phyloP scores from a whole-genome alignment of 2,329 filamentous ascomycete genomes.

The Sclerotinia spermophila region DNA sequence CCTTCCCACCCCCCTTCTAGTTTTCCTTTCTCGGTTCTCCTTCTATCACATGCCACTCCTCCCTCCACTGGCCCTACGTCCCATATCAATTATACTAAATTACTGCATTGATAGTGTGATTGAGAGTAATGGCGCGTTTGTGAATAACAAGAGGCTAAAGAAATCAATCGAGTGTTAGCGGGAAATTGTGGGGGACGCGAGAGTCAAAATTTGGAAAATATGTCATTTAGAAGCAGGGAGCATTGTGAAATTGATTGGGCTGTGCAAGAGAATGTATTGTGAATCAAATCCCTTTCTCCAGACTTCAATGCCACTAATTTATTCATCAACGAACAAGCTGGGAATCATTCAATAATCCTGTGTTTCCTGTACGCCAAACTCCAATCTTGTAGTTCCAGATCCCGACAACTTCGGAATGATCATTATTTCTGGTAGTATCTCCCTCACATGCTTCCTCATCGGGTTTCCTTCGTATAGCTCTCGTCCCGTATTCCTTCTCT shows the following conservation, averaged over 20 bases:
- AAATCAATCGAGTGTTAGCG: background rate
- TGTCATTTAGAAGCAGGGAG: background rate
- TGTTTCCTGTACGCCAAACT: background rate
- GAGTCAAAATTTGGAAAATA: background rate
- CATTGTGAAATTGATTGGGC: background rate
- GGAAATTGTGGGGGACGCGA: background rate
- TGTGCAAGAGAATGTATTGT: background rate
- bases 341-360: constrained; percentile 1
- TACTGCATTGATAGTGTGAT: background rate
- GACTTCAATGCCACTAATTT: background rate
- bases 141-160: background rate
- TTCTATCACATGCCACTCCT: background rate
- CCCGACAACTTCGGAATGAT: background rate
- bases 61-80: background rate
- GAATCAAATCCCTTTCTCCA: background rate
- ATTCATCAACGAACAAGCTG: background rate
- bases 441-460: background rate
- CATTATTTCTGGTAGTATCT: background rate
- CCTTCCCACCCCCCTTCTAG: background rate
- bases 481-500: background rate
- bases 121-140: rapidly evolving
- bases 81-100: background rate
- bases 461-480: background rate
- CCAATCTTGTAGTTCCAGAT: background rate
- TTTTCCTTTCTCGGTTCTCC: background rate